Evolutionary conservation across 2,329 filamentous ascomycete species (phyloP).

Genomic region (Aspergillus sp.): DNA sequence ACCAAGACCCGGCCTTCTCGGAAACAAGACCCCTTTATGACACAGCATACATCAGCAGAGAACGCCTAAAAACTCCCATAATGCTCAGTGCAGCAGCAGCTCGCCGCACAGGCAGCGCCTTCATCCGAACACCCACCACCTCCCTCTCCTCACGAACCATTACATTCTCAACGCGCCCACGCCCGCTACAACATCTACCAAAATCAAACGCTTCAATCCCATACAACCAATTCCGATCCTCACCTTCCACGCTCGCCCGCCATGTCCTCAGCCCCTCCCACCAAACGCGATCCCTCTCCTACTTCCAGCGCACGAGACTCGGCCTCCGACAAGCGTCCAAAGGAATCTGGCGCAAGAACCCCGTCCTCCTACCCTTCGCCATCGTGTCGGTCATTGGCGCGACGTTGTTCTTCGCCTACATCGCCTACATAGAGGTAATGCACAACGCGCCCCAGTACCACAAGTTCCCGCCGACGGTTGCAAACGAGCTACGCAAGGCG

Average conservation of each 20-base stretch:
- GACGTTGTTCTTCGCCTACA: conserved; percentile 37
- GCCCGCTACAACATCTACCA: neutral
- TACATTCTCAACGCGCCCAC: conserved; percentile 5
- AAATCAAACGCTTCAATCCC: conserved; percentile 9
- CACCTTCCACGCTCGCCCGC: conserved; percentile 15
- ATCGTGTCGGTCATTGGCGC: conserved; percentile 39
- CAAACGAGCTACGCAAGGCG: conserved; percentile 70
- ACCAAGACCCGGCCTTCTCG: neutral
- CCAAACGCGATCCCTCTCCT: conserved; percentile 26
- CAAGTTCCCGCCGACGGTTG: conserved; percentile 46
- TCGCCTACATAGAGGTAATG: conserved; percentile 45
- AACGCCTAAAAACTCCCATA: neutral
- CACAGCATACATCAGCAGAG: neutral
- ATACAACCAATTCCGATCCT: conserved; percentile 10
- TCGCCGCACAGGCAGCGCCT: conserved; percentile 12
- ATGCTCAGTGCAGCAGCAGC: conserved; percentile 19
- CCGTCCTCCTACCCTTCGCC: conserved; percentile 42
- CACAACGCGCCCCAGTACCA: conserved; percentile 42
- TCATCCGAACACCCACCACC: conserved; percentile 3
- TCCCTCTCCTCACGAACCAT: conserved; percentile 4
- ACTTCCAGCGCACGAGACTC: conserved; percentile 30
- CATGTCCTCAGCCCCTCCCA: neutral
- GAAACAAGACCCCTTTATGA: neutral
- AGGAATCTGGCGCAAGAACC: conserved; percentile 45
- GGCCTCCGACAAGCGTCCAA: conserved; percentile 37